Conservation (phyloP, 2,329 filamentous ascomycete species). For the Fusarium sp. region DNA sequence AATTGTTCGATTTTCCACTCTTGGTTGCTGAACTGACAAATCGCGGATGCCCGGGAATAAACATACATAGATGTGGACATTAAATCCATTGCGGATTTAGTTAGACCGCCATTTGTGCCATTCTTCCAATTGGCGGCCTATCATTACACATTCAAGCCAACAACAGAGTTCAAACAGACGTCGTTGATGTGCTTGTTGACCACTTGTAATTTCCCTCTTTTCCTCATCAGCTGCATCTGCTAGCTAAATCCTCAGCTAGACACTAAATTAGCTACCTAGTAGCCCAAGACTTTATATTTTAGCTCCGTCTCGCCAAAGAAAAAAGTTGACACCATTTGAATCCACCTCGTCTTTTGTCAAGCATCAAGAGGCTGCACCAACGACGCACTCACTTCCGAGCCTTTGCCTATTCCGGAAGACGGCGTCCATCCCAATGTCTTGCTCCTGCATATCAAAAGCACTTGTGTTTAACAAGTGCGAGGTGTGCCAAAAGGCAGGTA, state of each 20-base stretch:
- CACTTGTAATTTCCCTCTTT: conserved; percentile 2
- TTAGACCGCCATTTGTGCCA: conserved; percentile 43
- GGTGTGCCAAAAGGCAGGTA: conserved; percentile 39
- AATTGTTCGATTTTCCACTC: conserved; percentile 24
- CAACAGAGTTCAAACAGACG: conserved; percentile 8
- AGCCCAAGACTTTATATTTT: conserved; percentile 16
- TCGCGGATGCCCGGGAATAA: conserved; percentile 25
- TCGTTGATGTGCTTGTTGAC: conserved; percentile 20
- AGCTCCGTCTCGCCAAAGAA: conserved; percentile 24
- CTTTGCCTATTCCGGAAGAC: conserved; percentile 42
- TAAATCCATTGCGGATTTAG: conserved; percentile 21
- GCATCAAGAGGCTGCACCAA: conserved; percentile 29
- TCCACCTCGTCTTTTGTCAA: conserved; percentile 28
- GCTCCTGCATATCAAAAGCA: conserved; percentile 28
- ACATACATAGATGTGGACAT: conserved; percentile 12
- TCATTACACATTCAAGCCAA: conserved; percentile 44
- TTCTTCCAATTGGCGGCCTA: conserved; percentile 50
- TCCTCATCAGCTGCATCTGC: not conserved
- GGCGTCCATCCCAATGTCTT: conserved; percentile 16
- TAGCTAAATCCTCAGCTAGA: not conserved
- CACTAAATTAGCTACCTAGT: conserved; percentile 14
- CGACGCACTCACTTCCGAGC: conserved; percentile 29
- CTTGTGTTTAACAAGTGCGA: conserved; percentile 18
- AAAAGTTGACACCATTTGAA: conserved; percentile 9
- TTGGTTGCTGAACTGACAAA: conserved; percentile 35